These are phyloP conservation scores for Grifola frondosa DNA, from an alignment of 1,284 basidiomycete genomes.

Conservation along the genomic window DNA sequence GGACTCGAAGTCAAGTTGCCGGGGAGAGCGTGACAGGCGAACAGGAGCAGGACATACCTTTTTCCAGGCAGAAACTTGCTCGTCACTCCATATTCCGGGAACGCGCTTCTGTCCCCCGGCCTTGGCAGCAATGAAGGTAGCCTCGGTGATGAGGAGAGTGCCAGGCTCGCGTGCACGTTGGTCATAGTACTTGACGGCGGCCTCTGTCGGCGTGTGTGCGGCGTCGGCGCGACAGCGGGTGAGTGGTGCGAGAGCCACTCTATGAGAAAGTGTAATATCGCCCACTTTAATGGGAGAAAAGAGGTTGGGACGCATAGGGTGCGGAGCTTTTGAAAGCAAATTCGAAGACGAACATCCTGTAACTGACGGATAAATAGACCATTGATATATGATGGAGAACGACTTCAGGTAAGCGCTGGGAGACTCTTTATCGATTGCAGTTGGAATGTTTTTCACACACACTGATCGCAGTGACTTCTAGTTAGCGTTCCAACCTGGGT, in stretches of 20 bases:
- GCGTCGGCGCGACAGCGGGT: slow-evolving; percentile 35
- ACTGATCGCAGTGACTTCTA: too few relatives aligned
- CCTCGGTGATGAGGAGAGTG: slow-evolving; percentile 48
- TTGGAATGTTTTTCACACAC: too few relatives aligned
- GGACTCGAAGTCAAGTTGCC: too few relatives aligned
- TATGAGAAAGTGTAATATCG: slow-evolving; percentile 36
- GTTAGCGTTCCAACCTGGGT: too few relatives aligned
- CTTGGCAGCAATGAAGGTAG: slow-evolving; percentile 36
- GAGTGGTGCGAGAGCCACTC: slow-evolving; percentile 46
- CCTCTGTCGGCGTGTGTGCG: slow-evolving; percentile 21
- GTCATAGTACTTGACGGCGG: slow-evolving; percentile 42
- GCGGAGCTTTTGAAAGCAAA: too few relatives aligned
- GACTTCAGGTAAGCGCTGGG: too few relatives aligned
- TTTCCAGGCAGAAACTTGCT: slow-evolving; percentile 45
- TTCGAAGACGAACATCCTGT: too few relatives aligned
- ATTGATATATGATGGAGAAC: too few relatives aligned
- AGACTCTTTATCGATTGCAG: too few relatives aligned
- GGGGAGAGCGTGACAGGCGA: too few relatives aligned
- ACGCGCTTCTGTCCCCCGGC: slow-evolving; percentile 35
- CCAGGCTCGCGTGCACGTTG: slow-evolving; percentile 43
- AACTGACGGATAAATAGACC: too few relatives aligned
- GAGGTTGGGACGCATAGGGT: too few relatives aligned
- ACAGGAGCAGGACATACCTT: slow-evolving; percentile 24
- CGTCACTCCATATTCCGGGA: slow-evolving; percentile 41
- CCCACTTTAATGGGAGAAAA: slow-evolving; percentile 45